Conservation (phyloP, 495 filamentous ascomycete genomes). For the Penicillium egyptiacum region DNA sequence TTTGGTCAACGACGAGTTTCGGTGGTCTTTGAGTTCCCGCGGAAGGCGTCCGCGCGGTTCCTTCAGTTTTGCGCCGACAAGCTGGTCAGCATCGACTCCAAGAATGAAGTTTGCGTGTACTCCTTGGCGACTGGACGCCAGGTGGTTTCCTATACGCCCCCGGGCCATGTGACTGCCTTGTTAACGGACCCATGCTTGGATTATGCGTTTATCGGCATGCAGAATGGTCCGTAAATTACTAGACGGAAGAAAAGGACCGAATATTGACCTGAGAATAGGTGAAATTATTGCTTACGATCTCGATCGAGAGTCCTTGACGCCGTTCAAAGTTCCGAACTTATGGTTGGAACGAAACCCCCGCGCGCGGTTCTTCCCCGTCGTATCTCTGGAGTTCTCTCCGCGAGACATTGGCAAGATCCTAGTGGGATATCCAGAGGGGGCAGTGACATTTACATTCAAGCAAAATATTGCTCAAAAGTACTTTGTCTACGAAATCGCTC, state of each 20-base stretch:
- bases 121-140: slow-evolving; percentile 64
- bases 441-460: slow-evolving; percentile 90
- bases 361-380: slow-evolving; percentile 56
- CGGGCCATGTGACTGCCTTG: slow-evolving; percentile 67
- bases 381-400: slow-evolving; percentile 83
- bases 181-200: slow-evolving; percentile 84
- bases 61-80: slow-evolving; percentile 78
- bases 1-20: slow-evolving; percentile 82
- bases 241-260: not conserved
- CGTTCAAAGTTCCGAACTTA: slow-evolving; percentile 78
- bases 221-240: slow-evolving; percentile 53
- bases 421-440: slow-evolving; percentile 83
- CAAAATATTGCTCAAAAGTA: slow-evolving; percentile 72
- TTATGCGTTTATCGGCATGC: slow-evolving; percentile 79
- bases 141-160: slow-evolving; percentile 65
- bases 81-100: slow-evolving; percentile 77
- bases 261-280: slow-evolving; percentile 40
- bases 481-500: slow-evolving; percentile 78
- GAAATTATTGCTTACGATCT: slow-evolving; percentile 90
- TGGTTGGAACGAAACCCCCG: slow-evolving; percentile 68
- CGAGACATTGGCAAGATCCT: slow-evolving; percentile 89
- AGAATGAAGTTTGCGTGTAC: slow-evolving; percentile 79
- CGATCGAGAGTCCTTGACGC: slow-evolving; percentile 71
- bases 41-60: slow-evolving; percentile 65
- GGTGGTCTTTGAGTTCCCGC: slow-evolving; percentile 62